These are phyloP conservation scores for Boletus rubroflammeus DNA, from an alignment of 768 basidiomycete genomes.

Conservation along the genomic window DNA sequence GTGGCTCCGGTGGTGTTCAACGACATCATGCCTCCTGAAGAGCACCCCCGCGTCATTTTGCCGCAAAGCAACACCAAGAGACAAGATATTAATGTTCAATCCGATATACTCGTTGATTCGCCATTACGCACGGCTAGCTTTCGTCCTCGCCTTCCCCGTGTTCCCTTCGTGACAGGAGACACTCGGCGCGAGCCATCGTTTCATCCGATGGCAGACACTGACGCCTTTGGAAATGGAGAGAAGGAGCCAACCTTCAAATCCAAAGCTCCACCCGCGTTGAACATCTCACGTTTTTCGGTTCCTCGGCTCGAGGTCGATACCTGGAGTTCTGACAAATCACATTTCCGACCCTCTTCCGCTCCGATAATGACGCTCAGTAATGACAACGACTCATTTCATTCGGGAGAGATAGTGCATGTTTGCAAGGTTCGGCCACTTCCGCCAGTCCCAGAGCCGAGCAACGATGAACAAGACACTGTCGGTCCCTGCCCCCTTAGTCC, in stretches of 20 bases:
- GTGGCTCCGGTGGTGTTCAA: background rate
- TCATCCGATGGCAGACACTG: background rate
- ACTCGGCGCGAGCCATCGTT: background rate
- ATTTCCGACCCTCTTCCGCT: background rate
- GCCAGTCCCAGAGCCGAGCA: background rate
- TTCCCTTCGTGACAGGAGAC: background rate
- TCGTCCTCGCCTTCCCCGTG: background rate
- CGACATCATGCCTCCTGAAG: slow-evolving; percentile 1
- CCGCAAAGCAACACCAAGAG: background rate
- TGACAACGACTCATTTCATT: slow-evolving; percentile 6
- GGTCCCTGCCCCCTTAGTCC: background rate
- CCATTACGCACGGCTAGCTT: slow-evolving; percentile 1
- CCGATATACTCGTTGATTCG: background rate
- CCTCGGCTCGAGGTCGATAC: background rate
- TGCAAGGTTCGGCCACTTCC: slow-evolving; percentile 10
- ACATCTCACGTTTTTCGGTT: background rate
- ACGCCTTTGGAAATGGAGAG: background rate
- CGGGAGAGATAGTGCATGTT: background rate
- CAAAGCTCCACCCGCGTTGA: slow-evolving; percentile 10
- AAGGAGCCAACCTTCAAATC: slow-evolving; percentile 3
- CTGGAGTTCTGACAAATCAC: background rate
- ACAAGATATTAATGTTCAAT: background rate
- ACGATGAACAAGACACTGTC: background rate
- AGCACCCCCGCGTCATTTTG: slow-evolving; percentile 12
- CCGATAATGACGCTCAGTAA: background rate